Base-by-base conservation (phyloP, 768 basidiomycete genomes). In the Serendipita sp. region DNA sequence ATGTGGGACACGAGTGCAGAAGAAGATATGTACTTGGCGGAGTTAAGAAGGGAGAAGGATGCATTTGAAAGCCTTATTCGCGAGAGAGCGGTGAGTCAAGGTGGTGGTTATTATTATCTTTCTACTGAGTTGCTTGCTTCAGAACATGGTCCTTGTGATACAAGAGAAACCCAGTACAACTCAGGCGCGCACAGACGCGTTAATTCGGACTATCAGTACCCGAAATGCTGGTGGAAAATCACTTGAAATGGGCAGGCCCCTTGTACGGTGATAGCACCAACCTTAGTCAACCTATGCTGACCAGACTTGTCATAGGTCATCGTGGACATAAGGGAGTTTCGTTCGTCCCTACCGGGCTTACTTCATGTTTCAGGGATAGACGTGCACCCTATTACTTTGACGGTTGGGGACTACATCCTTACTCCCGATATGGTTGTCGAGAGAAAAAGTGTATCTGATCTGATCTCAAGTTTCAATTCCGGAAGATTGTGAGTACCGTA, bases 371-470 rank as follows among this genome's bases (percentile, higher is more conserved):
- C 89, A 0, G 79, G 80, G 45, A 73, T 95, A 43, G 74, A 85
- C 34, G 82, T 97, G 43, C 77, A 93, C n/a, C 95, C 96, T 0
- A 86, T 87, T 0, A 98, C 94, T 0, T 75, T 99, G 65, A 91
- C 88, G 0, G 88, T 98, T 1, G 96, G 96, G 2, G 96, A 99
- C 72, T 99, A 99, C 69, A 87, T 99, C 61, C 74, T 98, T 50
- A 87, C 90, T 1, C 96, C 95, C 0, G 90, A 95, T 64, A 94
- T 98, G 65, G 94, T 90, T 65, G 87, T 99, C 2, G 96, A 99
- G 73, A 78, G 95, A 63, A 99, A 99, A 75, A 94, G 94, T 67
- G 77, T 98, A 58, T 79, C 93, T 0, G 96, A 99, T 76, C 69
- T 99, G 60, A 81, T 93, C n/a, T 81, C 85, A 16, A 94, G 90